These are phyloP conservation scores for Jacaranda mimosifolia DNA, from an alignment of 257 asterid species.

Conservation along the genomic window DNA sequence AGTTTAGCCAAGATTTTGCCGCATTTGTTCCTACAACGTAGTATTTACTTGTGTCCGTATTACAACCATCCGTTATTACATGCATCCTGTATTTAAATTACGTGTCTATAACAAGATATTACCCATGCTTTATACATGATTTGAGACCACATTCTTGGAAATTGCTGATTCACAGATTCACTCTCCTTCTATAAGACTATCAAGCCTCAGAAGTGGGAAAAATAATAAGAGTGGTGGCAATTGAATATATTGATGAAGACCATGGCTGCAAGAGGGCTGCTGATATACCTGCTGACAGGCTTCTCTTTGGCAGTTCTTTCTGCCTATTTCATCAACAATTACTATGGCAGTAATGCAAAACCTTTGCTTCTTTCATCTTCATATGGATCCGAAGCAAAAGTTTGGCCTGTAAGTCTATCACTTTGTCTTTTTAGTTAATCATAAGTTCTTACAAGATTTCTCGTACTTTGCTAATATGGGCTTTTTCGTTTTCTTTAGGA, in stretches of 20 bases:
- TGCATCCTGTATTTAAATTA: too few species aligned
- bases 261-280: neutral
- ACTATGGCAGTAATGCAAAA: neutral
- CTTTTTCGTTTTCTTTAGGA: conserved; percentile 48
- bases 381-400: conserved; percentile 51
- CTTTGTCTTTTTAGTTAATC: neutral
- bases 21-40: too few species aligned
- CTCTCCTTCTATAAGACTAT: neutral
- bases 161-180: neutral
- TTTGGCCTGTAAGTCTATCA: conserved; percentile 68
- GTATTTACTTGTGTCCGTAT: too few species aligned
- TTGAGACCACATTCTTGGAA: too few species aligned
- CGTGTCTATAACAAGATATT: too few species aligned
- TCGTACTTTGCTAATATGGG: neutral
- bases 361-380: conserved; percentile 20
- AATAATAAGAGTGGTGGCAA: neutral
- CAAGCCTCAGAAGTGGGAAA: neutral
- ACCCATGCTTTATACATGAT: too few species aligned
- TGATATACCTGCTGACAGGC: conserved; percentile 42
- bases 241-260: neutral
- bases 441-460: neutral
- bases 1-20: too few species aligned
- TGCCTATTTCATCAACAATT: conserved; percentile 36
- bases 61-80: too few species aligned
- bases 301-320: conserved; percentile 51